These are phyloP conservation scores for Rubia tinctorum DNA, from an alignment of 305 asterid species.

Conservation along the genomic window DNA sequence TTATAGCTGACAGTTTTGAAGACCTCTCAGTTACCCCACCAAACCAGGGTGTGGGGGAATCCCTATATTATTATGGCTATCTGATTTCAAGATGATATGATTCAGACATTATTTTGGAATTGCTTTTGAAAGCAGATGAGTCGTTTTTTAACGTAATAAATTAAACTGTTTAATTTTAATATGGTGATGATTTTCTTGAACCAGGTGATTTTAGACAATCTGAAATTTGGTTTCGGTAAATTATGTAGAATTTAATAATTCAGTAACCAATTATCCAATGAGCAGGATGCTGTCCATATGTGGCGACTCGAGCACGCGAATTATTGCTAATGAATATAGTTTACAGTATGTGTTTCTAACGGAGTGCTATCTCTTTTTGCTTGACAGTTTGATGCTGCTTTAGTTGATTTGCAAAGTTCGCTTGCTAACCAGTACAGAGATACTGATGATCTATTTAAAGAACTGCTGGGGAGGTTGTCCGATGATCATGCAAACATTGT, in stretches of 20 bases:
- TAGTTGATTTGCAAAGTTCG: slow-evolving; percentile 43
- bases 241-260: not conserved
- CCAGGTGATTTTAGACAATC: not conserved
- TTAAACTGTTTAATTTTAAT: not conserved
- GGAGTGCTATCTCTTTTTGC: slow-evolving; percentile 6
- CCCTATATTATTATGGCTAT: not conserved
- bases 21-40: not conserved
- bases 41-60: too few species aligned
- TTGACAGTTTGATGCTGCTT: slow-evolving; percentile 54
- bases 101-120: not conserved
- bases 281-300: not conserved
- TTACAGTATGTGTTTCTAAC: slow-evolving; percentile 3
- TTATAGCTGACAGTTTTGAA: not conserved
- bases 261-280: not conserved
- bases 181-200: not conserved
- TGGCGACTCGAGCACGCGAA: not conserved
- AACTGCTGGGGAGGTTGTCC: slow-evolving; percentile 45
- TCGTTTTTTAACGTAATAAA: not conserved
- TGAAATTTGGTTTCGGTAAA: not conserved
- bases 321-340: not conserved
- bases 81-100: not conserved
- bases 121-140: not conserved
- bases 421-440: slow-evolving; percentile 30
- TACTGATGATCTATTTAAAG: slow-evolving; percentile 27
- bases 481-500: slow-evolving; percentile 45